phyloP scores from a whole-genome alignment of 2,329 filamentous ascomycete species.

The Lachnellula arida region DNA sequence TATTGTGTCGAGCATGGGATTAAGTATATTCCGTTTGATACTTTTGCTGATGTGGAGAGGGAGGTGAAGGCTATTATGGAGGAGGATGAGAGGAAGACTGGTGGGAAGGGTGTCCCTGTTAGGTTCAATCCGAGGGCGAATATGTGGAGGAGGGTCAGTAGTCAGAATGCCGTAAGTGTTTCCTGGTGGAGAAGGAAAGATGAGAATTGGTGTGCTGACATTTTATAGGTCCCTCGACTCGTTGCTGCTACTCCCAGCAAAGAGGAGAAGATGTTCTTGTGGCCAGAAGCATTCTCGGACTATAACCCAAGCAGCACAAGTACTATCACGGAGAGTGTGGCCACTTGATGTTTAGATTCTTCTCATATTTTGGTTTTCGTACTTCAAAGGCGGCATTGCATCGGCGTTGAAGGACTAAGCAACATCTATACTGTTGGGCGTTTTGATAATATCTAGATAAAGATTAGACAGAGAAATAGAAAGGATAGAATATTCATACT shows the following conservation, averaged over 20 bases:
- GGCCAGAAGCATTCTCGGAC: constrained; percentile 54
- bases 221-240: constrained; percentile 39
- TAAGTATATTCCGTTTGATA: constrained; percentile 57
- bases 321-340: constrained; percentile 19
- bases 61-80: constrained; percentile 54
- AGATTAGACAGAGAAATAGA: no score
- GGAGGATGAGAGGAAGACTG: constrained; percentile 57
- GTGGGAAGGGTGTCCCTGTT: constrained; percentile 52
- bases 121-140: constrained; percentile 65
- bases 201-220: neutral
- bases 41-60: constrained; percentile 56
- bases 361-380: no score
- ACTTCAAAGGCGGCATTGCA: no score
- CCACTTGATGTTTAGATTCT: constrained; percentile 8
- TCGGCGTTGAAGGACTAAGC: no score
- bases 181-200: neutral
- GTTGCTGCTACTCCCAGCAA: constrained; percentile 46
- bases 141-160: constrained; percentile 60
- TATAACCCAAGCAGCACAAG: constrained; percentile 22
- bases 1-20: constrained; percentile 61
- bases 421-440: no score
- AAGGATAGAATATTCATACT: no score
- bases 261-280: constrained; percentile 59
- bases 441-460: no score
- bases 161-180: constrained; percentile 43